Evolutionary conservation across 2,329 filamentous ascomycete species (phyloP).

Genomic region (Alternaria sp.): DNA sequence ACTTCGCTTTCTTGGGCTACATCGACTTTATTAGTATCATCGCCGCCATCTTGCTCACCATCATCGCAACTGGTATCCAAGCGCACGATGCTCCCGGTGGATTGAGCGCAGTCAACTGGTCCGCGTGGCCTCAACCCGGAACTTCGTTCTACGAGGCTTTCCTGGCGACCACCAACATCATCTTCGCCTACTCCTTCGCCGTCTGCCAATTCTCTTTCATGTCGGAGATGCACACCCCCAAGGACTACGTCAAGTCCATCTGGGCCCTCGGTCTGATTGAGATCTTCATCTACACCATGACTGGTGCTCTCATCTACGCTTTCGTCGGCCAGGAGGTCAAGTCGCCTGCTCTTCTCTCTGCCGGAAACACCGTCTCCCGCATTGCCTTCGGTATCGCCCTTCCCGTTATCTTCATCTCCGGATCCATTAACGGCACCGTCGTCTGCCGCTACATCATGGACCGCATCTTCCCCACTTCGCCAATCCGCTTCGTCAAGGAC

Average conservation of each 20-base stretch:
- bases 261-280: conserved; percentile 65
- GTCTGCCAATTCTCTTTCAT: conserved; percentile 74
- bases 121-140: conserved; percentile 38
- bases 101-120: conserved; percentile 36
- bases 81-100: conserved; percentile 41
- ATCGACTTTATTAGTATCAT: conserved; percentile 69
- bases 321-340: conserved; percentile 68
- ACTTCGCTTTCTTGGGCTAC: conserved; percentile 64
- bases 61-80: conserved; percentile 66
- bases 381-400: conserved; percentile 74
- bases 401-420: conserved; percentile 75
- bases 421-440: conserved; percentile 72
- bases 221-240: conserved; percentile 68
- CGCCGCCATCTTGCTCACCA: conserved; percentile 69
- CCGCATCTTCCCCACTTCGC: conserved; percentile 65
- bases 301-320: conserved; percentile 72
- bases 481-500: conserved; percentile 48
- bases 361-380: conserved; percentile 64
- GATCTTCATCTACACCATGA: conserved; percentile 68
- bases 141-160: conserved; percentile 71
- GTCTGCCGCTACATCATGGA: conserved; percentile 70
- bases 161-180: conserved; percentile 42
- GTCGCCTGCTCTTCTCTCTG: conserved; percentile 70
- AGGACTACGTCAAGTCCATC: conserved; percentile 64
- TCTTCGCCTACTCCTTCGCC: conserved; percentile 57